Evolutionary conservation across 2,329 filamentous ascomycete species (phyloP), one percentile per base, ranked within the genome.

Genomic region (Fusarium continuum): DNA sequence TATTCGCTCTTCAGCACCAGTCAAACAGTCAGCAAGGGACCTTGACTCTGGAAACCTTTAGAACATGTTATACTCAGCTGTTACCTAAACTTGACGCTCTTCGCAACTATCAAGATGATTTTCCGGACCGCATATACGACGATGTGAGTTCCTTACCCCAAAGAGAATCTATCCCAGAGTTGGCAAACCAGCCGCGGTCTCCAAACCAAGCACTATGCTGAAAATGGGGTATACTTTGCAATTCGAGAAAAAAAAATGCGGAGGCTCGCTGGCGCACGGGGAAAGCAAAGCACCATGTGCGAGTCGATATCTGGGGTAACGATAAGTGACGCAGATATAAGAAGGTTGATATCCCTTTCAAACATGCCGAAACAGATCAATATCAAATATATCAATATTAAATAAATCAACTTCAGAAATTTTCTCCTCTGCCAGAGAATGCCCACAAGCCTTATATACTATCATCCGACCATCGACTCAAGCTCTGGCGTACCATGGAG

Each of bases 401-500:
- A 23, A 20, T 16, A 26, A 1, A 26, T 29, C 6, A 10, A 16
- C 8, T 16, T 9, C 16, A 31, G 5, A 25, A 3, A 5, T 14
- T 16, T 16, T 3, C 7, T 16, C 32, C 23, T 35, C 29, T 47
- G 48, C 62, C 63, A 66, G 63, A 65, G 63, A 66, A 65, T 65
- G 63, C 60, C n/a, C 45, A 63, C 29, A 43, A 11, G n/a, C 62
- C 36, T 13, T 41, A 9, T 22, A 23, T 31, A 45, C n/a, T 23
- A 17, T 32, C 16, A 26, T 31, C 39, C 60, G 31, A 64, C 48
- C 48, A 35, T 66, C 63, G 48, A 66, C 58, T 66, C 48, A 11
- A 50, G 56, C 63, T 65, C 63, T 52, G 63, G 63, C 36, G 58
- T 59, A 52, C 63, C 63, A 65, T 65, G 63, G 63, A 65, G 48